Conservation (phyloP, 768 basidiomycete species). For the Tubosaeta brunneosetosa region DNA sequence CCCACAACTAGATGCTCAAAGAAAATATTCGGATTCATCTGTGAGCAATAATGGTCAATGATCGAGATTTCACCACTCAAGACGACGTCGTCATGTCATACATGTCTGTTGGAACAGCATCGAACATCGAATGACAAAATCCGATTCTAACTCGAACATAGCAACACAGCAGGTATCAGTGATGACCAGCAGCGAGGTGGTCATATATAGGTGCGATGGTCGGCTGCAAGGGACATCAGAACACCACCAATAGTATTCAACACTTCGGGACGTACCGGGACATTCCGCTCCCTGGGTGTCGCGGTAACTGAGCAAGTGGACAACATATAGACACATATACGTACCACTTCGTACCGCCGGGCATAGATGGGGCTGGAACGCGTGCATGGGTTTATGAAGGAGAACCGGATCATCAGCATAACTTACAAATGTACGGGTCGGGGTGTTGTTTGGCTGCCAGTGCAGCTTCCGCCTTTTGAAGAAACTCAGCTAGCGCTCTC, state of each 20-base stretch:
- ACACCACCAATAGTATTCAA: neutral
- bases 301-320: neutral
- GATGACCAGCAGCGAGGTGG: constrained; percentile 40
- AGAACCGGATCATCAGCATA: neutral
- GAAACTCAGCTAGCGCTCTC: constrained; percentile 67
- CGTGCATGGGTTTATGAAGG: constrained; percentile 1
- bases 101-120: neutral
- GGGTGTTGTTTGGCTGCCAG: constrained; percentile 71
- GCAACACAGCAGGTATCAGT: constrained; percentile 13
- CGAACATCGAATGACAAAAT: neutral
- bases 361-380: constrained; percentile 67
- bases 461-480: constrained; percentile 75
- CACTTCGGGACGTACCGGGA: constrained; percentile 52
- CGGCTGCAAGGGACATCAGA: constrained; percentile 39
- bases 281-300: constrained; percentile 68
- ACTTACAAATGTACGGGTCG: constrained; percentile 91
- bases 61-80: neutral
- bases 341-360: constrained; percentile 95
- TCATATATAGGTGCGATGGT: constrained; percentile 61
- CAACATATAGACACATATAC: constrained; percentile 25
- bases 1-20: too few relatives aligned
- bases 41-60: too few relatives aligned
- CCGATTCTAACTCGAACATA: neutral
- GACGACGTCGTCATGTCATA: neutral
- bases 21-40: too few relatives aligned